Base-by-base conservation (phyloP, 2,329 filamentous ascomycete genomes). In the Exophiala sp. region DNA sequence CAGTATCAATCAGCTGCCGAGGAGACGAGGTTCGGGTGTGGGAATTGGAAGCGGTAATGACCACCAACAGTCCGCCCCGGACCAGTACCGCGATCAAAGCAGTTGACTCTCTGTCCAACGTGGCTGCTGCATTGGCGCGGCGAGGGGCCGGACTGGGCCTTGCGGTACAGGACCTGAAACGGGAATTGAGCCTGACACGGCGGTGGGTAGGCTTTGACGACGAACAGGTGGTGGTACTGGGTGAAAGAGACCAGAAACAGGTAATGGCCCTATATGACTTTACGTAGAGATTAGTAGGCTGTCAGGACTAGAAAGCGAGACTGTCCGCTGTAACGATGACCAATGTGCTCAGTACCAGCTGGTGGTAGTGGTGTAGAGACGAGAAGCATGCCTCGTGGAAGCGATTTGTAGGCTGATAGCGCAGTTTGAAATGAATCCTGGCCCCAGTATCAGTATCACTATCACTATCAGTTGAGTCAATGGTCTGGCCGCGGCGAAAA, bases 151-250 rank as follows among this genome's bases (percentile, higher is more conserved):
- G 62, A 3, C 48, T 63, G 38, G 65, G 67, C 3, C 57, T 70
- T 19, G 65, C 65, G 5, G 58, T 69, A 46, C 59, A 66, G 5
- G 63, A 69, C 43, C 54, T 60, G 11, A 65, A 68, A 22, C 65
- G 66, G 34, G 68, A 73, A 39, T 57, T 71, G 11, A 66, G 69
- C 3, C 65, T 74, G 3, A 75, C 70, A 32, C 68, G 74, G 53
- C 75, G 76, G 44, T 91, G 85, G 80, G 81, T 95, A 7, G 88
- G 87, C 0, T 95, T 95, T 62, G 88, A 95, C 62, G 88, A 95
- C 37, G 87, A 95, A 67, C 88, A 88, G 70, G 86, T 95, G n/a
- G 83, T 95, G 54, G 81, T 95, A 35, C 73, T 95, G 43, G 83
- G 86, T 57, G 86, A 91, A 68, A 78, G 80, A 56, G 71, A 71